Conservation (phyloP, 768 basidiomycete species). For the Suillus brevipes region DNA sequence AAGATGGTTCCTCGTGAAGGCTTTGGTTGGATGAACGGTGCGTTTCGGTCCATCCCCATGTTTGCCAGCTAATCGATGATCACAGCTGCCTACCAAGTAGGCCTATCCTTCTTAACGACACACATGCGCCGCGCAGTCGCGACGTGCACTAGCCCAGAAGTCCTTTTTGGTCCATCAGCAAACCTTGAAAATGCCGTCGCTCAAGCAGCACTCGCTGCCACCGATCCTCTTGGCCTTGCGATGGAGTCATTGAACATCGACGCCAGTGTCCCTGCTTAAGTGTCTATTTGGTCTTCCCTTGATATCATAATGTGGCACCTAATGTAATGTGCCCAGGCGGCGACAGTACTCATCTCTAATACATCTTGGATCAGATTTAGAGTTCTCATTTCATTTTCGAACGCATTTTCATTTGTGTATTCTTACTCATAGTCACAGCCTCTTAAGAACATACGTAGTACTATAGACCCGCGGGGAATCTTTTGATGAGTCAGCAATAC, state of each 20-base stretch:
- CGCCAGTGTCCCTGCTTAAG: conserved; percentile 20
- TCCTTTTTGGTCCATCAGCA: conserved; percentile 68
- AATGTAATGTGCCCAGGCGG: conserved; percentile 4
- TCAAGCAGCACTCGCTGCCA: conserved; percentile 38
- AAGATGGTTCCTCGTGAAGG: conserved; percentile 97
- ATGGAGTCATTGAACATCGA: conserved; percentile 50
- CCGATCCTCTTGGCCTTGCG: conserved; percentile 62
- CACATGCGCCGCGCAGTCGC: conserved; percentile 96
- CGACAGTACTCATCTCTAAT: conserved; percentile 2
- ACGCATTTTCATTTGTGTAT: conserved; percentile 5
- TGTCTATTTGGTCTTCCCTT: background rate
- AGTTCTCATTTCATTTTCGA: background rate
- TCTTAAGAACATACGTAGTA: too few species aligned
- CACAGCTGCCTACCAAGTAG: conserved; percentile 92
- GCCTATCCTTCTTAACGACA: conserved; percentile 88
- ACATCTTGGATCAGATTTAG: background rate
- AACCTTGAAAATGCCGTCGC: conserved; percentile 35
- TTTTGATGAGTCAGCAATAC: conserved; percentile 9
- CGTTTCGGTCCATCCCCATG: conserved; percentile 23
- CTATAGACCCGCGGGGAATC: background rate
- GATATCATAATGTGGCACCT: conserved; percentile 1
- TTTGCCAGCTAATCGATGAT: conserved; percentile 9
- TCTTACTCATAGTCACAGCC: background rate
- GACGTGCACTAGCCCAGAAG: conserved; percentile 89
- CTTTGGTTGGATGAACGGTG: conserved; percentile 98